Evolutionary conservation across 805 yeast genomes (phyloP), one percentile per base, ranked within the genome.

Genomic region (Candida loeiensis): DNA sequence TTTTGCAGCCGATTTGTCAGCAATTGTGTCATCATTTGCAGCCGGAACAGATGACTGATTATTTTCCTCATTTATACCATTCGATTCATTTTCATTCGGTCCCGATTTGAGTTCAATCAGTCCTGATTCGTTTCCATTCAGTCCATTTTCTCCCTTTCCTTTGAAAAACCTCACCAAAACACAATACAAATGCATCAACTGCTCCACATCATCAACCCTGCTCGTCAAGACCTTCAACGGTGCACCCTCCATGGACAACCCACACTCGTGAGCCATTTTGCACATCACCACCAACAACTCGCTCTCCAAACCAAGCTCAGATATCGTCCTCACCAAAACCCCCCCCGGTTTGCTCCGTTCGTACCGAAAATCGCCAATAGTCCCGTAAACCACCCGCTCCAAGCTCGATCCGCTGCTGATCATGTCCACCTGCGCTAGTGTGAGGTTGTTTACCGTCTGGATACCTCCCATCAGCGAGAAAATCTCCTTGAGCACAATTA

Each of bases 401-500:
- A 89, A 58, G n/a, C 77, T 63, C 1, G 69, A 59, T 1, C 84
- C 89, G 25, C 85, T 76, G 45, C 82, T 82, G 27, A 88, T 61
- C 63, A 79, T 69, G 35, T 77, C 69, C 19, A 88, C 72, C 54
- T 85, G 95, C 16, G 69, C 68, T 4, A 73, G 59, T 0, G 88
- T 81, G 24, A 89, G 67, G 50, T 89, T 85, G 9, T 81, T 71
- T 22, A 77, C 74, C 29, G 80, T 72, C 47, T 80, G 82, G 29
- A 90, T 76, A 9, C 97, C 97, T 22, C 90, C 86, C 82, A 87
- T 86, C 8, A 79, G 69, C 12, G 71, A 61, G 9, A 89, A 59
- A 22, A 89, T 63, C 43, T 87, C 91, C 44, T 76, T 76, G 29
- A 90, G 59, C 12, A 91, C 70, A 13, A 82, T 67, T 3, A 85